Evolutionary conservation across 1,139 yeast genomes (phyloP).

Genomic region (Martiniozyma asiatica): DNA sequence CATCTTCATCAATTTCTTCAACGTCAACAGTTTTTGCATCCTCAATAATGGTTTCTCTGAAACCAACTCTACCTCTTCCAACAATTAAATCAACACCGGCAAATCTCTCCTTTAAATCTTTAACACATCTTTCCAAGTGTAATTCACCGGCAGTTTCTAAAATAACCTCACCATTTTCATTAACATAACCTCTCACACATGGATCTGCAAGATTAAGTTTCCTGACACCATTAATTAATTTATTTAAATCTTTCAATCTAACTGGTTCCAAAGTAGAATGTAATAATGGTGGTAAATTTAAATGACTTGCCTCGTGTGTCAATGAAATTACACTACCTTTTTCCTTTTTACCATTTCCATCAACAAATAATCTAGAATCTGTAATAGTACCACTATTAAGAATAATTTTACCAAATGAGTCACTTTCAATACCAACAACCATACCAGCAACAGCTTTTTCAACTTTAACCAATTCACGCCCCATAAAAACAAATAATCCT

Average conservation of each 20-base stretch:
- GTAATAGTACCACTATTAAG: constrained; percentile 75
- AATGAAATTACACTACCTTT: constrained; percentile 30
- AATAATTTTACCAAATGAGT: constrained; percentile 52
- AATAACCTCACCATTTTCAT: constrained; percentile 85
- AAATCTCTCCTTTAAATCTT: constrained; percentile 80
- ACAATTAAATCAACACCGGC: constrained; percentile 82
- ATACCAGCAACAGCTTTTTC: constrained; percentile 87
- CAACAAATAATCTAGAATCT: constrained; percentile 1
- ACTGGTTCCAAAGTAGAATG: constrained; percentile 91
- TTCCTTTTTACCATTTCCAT: background rate
- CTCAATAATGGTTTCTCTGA: constrained; percentile 66
- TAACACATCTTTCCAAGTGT: constrained; percentile 82
- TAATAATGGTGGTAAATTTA: constrained; percentile 75
- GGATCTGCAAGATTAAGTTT: constrained; percentile 84
- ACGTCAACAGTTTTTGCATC: background rate
- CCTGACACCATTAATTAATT: constrained; percentile 66
- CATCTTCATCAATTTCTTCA: too few species aligned
- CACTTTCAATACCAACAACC: constrained; percentile 86
- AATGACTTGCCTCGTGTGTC: constrained; percentile 42
- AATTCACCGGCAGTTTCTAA: constrained; percentile 93
- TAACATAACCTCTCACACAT: constrained; percentile 74
- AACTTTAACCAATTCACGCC: constrained; percentile 71
- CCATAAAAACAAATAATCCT: constrained; percentile 79
- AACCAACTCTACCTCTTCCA: constrained; percentile 92
- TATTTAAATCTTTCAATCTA: constrained; percentile 68